Base-by-base conservation (phyloP, 108 stramenopile genomes). In the Aureococcus anophagefferens region DNA sequence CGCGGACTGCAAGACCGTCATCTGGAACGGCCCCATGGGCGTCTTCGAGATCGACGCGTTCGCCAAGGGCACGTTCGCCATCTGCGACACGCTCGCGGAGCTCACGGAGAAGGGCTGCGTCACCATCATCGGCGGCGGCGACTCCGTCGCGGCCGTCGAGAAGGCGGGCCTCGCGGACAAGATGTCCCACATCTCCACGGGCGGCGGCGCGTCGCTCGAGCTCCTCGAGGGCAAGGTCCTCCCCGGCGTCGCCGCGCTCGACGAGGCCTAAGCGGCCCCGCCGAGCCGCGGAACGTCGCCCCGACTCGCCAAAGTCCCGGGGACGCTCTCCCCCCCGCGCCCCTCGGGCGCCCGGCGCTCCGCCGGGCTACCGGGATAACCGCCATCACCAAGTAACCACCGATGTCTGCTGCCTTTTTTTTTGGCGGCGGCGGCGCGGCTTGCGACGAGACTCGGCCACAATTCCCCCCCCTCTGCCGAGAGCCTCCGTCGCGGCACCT, bases 21-120 rank as follows among this genome's bases (percentile, higher is more conserved):
- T 98, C 84, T 96, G 96, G 96, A 99, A 99, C 88, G 99, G 99
- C 73, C 99, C 99, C 66, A 93, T 95, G 93, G 99, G 99, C 68
- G 97, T 99, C 59, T 99, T 99, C 76, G 99, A 99, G 77, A 87
- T 96, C 74, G 91, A 96, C 74, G 84, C 87, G 64, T 99, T 99
- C 83, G 85, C 89, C 75, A 84, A 80, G 78, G 96, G 96, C 78
- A 96, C 96, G 33, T 88, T 94, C 71, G 92, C 82, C 46, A 76
- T 99, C 74, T 95, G 96, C 70, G 88, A 97, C 79, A 90, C 94
- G 69, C 82, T 99, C 72, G 95, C 93, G 44, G 94, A 96, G 46
- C 80, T 91, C 73, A 95, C 97, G 73, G 86, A 87, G 82, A 81
- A 81, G 62, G 89, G 87, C 74, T 97, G 97, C 69, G 91, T 88